These are phyloP conservation scores for Taphrina sp. DNA, from an alignment of 1,139 yeast species.

Conservation along the genomic window DNA sequence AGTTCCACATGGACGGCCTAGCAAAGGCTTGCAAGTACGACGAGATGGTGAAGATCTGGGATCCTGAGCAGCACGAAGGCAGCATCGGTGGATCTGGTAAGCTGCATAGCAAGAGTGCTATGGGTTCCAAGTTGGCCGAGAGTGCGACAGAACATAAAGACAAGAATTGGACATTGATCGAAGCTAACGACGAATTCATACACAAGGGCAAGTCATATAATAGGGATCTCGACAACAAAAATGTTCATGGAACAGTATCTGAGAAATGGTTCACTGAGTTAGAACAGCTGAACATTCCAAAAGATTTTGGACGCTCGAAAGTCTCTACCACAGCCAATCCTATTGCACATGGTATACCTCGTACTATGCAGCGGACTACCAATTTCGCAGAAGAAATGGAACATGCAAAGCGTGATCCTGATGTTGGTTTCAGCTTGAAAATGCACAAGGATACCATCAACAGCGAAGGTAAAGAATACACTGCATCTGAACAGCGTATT, in stretches of 20 bases:
- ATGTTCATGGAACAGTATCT: neutral
- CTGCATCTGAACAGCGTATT: constrained; percentile 1
- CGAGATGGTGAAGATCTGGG: constrained; percentile 20
- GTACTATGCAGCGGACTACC: constrained; percentile 16
- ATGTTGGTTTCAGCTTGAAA: constrained; percentile 14
- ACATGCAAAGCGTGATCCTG: constrained; percentile 33
- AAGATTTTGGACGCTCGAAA: constrained; percentile 19
- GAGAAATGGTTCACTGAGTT: constrained; percentile 17
- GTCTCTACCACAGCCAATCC: constrained; percentile 32
- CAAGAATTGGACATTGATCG: constrained; percentile 24
- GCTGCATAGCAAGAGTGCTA: neutral
- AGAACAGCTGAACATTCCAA: constrained; percentile 19
- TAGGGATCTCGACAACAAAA: neutral
- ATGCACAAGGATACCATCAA: constrained; percentile 24
- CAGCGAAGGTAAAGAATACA: constrained; percentile 14
- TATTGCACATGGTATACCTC: constrained; percentile 28
- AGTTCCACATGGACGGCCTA: constrained; percentile 54
- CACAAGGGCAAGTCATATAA: constrained; percentile 15
- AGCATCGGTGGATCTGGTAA: constrained; percentile 11
- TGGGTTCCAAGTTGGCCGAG: constrained; percentile 19
- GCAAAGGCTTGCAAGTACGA: constrained; percentile 42
- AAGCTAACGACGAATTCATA: constrained; percentile 16
- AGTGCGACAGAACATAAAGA: constrained; percentile 19
- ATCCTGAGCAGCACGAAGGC: constrained; percentile 12
- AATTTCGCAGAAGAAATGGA: constrained; percentile 23